Base-by-base conservation (phyloP, 768 basidiomycete species). In the Agrocybe pediades region DNA sequence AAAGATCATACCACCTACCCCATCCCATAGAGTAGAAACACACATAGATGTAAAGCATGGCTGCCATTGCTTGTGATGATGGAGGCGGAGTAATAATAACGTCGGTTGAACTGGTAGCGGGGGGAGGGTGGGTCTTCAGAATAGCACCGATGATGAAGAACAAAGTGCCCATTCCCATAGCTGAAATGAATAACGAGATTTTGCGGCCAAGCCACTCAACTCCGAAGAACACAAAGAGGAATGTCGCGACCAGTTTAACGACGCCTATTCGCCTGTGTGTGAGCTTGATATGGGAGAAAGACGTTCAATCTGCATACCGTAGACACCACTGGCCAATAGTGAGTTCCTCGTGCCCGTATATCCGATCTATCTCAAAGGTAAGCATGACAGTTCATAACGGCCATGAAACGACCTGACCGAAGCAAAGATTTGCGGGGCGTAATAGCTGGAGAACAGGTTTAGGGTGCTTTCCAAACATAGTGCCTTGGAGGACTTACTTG, bases 1-100 rank as follows among this genome's bases (percentile, higher is more conserved):
- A 16, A 1, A 9, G 29, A 9, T 20, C 21, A 30, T 29, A 36
- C 25, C 2, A 60, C 71, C 55, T 48, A 72, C 90, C 92, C 86
- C 89, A 91, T 33, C 89, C 90, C 83, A 92, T 87, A 3, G 86
- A 89, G 69, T 93, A 94, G 69, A 92, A 92, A 66, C 86, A 87
- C 40, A 92, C 90, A 62, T 90, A 95, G 49, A 94, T 82, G 65
- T 94, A 95, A 24, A 94, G 70, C 83, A 92, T 83, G 2, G 84
- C 89, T 2, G 92, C 91, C 92, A 93, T 94, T 0, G 79, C 92
- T 66, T 87, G 84, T 1, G 87, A 72, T 71, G 87, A 77, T 0
- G 83, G 75, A 0, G 85, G 65, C 0, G 81, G 78, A 2, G 64
- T 65, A 6, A 73, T 62, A n/a, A 67, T 58, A 3, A 62, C 56